A percentile compares a stretch with the other conserved stretches of the same genome.
phyloP scores from a whole-genome alignment of 257 asterid species.

The Echium plantagineum region DNA sequence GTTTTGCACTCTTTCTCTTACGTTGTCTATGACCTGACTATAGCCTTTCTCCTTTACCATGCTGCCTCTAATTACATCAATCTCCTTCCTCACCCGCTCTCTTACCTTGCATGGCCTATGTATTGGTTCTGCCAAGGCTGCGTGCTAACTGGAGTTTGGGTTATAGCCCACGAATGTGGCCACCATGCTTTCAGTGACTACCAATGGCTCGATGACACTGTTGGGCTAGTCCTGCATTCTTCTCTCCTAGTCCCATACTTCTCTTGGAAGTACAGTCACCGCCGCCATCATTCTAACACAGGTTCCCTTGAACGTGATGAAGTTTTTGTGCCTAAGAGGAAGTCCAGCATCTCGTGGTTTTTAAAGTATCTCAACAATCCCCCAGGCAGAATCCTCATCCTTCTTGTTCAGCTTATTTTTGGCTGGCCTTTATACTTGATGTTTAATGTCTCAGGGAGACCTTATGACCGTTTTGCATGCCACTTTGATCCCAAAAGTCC shows the following conservation, averaged over 20 bases:
- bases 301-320: constrained; percentile 75
- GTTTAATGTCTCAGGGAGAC: constrained; percentile 64
- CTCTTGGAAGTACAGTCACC: constrained; percentile 51
- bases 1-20: constrained; percentile 72
- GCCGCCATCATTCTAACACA: constrained; percentile 52
- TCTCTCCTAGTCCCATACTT: constrained; percentile 41
- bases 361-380: constrained; percentile 57
- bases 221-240: constrained; percentile 37
- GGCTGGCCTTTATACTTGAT: constrained; percentile 78
- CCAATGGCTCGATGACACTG: constrained; percentile 58
- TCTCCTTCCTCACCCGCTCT: constrained; percentile 39
- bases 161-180: constrained; percentile 49
- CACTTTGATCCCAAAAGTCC: constrained; percentile 66
- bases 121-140: constrained; percentile 69
- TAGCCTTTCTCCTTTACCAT: constrained; percentile 48
- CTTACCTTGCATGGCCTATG: constrained; percentile 57
- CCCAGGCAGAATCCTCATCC: constrained; percentile 41
- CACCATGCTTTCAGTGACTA: constrained; percentile 53
- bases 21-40: constrained; percentile 39
- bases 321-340: constrained; percentile 59
- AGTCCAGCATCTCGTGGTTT: constrained; percentile 28
- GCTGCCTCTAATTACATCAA: constrained; percentile 52
- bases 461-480: constrained; percentile 65
- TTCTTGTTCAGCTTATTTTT: constrained; percentile 37
- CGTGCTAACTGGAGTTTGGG: constrained; percentile 60